Conservation (phyloP, 805 yeast species). For the Spathaspora girioi region DNA sequence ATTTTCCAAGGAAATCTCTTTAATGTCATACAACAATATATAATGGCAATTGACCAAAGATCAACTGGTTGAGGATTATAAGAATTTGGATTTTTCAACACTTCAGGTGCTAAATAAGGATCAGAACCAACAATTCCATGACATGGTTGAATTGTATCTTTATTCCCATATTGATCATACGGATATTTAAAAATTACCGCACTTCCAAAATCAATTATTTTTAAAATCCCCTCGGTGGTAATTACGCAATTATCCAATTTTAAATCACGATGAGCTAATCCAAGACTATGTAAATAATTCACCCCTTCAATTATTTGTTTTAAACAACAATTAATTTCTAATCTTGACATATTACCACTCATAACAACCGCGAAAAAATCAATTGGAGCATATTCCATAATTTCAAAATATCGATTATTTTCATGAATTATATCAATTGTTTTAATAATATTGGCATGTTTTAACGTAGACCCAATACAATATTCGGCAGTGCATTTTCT, state of each 20-base stretch:
- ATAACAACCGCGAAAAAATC: constrained; percentile 92
- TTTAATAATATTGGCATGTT: constrained; percentile 86
- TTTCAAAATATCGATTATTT: constrained; percentile 79
- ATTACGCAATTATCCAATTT: constrained; percentile 92
- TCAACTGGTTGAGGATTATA: constrained; percentile 94
- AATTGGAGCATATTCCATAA: constrained; percentile 92
- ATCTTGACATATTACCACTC: constrained; percentile 81
- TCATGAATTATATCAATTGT: constrained; percentile 91
- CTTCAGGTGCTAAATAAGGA: constrained; percentile 91
- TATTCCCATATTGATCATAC: constrained; percentile 44
- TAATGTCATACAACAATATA: constrained; percentile 87
- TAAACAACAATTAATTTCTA: constrained; percentile 84
- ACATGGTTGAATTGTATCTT: constrained; percentile 63
- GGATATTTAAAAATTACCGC: constrained; percentile 92
- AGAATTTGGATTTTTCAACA: constrained; percentile 51
- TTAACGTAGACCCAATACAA: constrained; percentile 86
- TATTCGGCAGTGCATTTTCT: constrained; percentile 92
- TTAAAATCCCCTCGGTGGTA: constrained; percentile 76
- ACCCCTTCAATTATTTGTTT: constrained; percentile 82
- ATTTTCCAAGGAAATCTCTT: constrained; percentile 95
- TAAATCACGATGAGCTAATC: constrained; percentile 87
- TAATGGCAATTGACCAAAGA: constrained; percentile 89
- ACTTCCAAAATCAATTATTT: constrained; percentile 89
- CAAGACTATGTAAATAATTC: constrained; percentile 75
- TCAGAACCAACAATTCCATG: constrained; percentile 84